Evolutionary conservation across 2,329 filamentous ascomycete species (phyloP).

Genomic region (Aspergillus pseudonomiae): DNA sequence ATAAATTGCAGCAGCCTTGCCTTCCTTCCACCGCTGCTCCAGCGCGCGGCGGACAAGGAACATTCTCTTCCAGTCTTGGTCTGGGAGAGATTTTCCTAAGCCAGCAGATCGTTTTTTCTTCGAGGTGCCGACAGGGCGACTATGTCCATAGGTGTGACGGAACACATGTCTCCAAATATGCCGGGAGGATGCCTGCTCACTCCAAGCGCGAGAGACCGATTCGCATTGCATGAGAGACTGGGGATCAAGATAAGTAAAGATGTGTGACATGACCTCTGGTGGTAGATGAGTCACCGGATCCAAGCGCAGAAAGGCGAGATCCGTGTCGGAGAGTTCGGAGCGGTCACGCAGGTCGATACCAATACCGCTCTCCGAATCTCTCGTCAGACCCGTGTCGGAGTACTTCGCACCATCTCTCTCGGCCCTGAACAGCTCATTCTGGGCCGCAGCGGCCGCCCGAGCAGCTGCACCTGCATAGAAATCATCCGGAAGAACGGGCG

Average conservation of each 20-base stretch:
- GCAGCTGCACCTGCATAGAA: conserved; percentile 49
- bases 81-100: conserved; percentile 57
- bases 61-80: conserved; percentile 83
- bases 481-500: conserved; percentile 44
- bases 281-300: conserved; percentile 61
- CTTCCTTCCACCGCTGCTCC: conserved; percentile 76
- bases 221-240: conserved; percentile 58
- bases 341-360: conserved; percentile 48
- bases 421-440: conserved; percentile 47
- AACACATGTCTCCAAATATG: conserved; percentile 68
- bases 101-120: conserved; percentile 57
- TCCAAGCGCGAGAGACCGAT: conserved; percentile 61
- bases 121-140: conserved; percentile 38
- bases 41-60: conserved; percentile 77
- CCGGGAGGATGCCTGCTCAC: conserved; percentile 56
- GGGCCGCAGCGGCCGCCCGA: conserved; percentile 53
- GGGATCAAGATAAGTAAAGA: conserved; percentile 64
- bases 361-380: conserved; percentile 54
- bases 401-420: conserved; percentile 35
- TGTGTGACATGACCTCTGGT: conserved; percentile 60
- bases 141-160: conserved; percentile 55
- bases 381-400: conserved; percentile 35
- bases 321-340: conserved; percentile 38
- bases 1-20: conserved; percentile 80
- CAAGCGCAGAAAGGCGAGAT: conserved; percentile 43